These are phyloP conservation scores for Cadophora sp. DNA, from an alignment of 2,329 filamentous ascomycete genomes.

Conservation along the genomic window DNA sequence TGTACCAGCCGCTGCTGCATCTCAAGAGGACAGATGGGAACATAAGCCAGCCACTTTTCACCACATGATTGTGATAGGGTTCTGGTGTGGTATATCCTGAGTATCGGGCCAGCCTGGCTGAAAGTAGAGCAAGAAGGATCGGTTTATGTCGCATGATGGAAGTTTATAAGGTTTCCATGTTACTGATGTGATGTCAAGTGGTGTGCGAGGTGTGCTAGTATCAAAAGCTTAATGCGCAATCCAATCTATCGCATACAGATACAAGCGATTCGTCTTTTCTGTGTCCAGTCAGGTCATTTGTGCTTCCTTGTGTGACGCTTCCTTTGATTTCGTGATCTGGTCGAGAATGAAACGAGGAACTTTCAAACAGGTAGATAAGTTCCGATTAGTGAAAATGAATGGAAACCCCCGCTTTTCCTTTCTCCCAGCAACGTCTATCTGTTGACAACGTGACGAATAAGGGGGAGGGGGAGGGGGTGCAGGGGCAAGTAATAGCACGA, in stretches of 20 bases:
- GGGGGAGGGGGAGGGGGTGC: not conserved
- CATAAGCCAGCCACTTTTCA: not conserved
- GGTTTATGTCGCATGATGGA: no score
- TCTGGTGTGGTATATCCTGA: not conserved
- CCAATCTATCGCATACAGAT: not conserved
- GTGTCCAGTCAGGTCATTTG: not conserved
- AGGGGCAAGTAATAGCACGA: not conserved
- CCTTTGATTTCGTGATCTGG: no score
- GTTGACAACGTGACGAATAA: no score
- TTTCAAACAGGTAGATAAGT: no score
- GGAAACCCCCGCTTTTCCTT: no score
- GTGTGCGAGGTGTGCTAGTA: not conserved
- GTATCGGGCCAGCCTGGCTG: not conserved
- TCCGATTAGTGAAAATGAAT: no score
- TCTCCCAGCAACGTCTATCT: no score
- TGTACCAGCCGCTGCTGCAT: not conserved
- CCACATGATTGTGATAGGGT: not conserved
- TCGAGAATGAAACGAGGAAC: no score
- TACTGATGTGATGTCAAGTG: not conserved
- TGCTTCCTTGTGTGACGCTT: not conserved
- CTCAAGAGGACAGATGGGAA: not conserved
- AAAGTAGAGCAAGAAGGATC: not conserved
- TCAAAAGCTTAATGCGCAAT: constrained; percentile 15
- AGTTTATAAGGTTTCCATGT: not conserved
- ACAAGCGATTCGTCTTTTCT: not conserved